Percentiles rank a stretch among this genome's conserved stretches.
These are phyloP conservation scores for Trifolium subterraneum DNA, from an alignment of 306 rosid species.

Conservation along the genomic window DNA sequence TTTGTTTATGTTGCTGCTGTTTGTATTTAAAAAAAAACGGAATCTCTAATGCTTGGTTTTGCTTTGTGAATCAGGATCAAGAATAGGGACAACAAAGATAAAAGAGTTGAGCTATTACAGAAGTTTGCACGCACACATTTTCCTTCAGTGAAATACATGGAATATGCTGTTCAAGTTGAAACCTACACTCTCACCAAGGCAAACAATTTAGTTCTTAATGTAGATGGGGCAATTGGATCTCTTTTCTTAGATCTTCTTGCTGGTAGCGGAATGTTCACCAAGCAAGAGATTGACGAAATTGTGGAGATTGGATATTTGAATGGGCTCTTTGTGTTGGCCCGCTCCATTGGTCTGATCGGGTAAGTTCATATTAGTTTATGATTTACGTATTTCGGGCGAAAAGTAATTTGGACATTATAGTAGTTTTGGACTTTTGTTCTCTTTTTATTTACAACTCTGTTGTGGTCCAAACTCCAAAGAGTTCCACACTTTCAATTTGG, in stretches of 20 bases:
- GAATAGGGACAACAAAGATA: constrained; percentile 95
- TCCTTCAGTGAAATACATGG: constrained; percentile 98
- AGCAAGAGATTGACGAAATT: constrained; percentile 89
- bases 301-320: constrained; percentile 96
- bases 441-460: constrained; percentile 39
- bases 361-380: constrained; percentile 48
- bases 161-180: constrained; percentile 94
- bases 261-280: constrained; percentile 96
- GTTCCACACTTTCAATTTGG: constrained; percentile 33
- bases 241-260: constrained; percentile 98
- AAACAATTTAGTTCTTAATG: constrained; percentile 93
- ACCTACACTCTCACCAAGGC: constrained; percentile 95
- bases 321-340: constrained; percentile 95
- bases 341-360: constrained; percentile 99
- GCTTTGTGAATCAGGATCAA: constrained; percentile 74
- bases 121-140: constrained; percentile 85
- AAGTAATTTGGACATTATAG: constrained; percentile 13
- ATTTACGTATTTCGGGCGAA: neutral
- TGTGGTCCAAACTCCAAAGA: constrained; percentile 27
- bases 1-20: constrained; percentile 32
- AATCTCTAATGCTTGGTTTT: constrained; percentile 40
- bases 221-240: constrained; percentile 97
- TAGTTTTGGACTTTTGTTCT: constrained; percentile 37
- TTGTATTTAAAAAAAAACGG: neutral
- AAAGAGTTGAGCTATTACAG: constrained; percentile 97